phyloP scores from a whole-genome alignment of 352 stramenopile genomes.

The Globisporangium lucens region DNA sequence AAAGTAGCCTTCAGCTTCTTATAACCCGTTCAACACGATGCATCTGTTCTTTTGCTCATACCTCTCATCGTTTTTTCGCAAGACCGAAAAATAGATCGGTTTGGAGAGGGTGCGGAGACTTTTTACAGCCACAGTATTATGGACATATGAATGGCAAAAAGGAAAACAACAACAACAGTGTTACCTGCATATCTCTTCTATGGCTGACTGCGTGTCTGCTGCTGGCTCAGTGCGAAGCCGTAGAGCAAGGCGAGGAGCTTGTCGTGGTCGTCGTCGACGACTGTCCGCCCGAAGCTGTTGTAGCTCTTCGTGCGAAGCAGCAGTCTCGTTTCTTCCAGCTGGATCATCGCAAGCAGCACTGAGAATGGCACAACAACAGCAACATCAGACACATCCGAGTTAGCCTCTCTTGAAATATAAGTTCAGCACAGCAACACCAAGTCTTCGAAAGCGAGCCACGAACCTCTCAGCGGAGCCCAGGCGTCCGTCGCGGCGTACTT shows the following conservation, averaged over 20 bases:
- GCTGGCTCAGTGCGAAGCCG: conserved; percentile 30
- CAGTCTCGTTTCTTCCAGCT: conserved; percentile 52
- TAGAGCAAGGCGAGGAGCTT: conserved; percentile 51
- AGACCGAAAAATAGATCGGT: too few relatives aligned
- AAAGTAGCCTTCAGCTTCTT: too few relatives aligned
- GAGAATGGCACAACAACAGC: conserved; percentile 4
- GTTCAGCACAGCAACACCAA: not conserved
- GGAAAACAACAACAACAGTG: not conserved
- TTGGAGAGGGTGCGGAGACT: too few relatives aligned
- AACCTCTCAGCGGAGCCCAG: conserved; percentile 71
- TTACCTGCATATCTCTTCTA: conserved; percentile 5
- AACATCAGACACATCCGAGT: not conserved
- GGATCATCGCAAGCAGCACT: conserved; percentile 80
- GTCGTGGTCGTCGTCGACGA: conserved; percentile 39
- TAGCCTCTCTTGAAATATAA: not conserved
- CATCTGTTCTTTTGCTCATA: too few relatives aligned
- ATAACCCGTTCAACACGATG: too few relatives aligned
- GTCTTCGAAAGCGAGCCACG: conserved; percentile 8
- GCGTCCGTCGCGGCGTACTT: conserved; percentile 79
- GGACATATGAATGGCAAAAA: conserved; percentile 7
- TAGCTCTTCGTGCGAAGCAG: conserved; percentile 71
- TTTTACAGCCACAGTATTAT: too few relatives aligned
- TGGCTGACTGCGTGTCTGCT: conserved; percentile 13
- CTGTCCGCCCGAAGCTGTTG: conserved; percentile 34
- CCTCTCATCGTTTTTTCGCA: too few relatives aligned